These are phyloP conservation scores for Trypanosoma boissoni DNA, from an alignment of 208 protist genomes.

Conservation along the genomic window DNA sequence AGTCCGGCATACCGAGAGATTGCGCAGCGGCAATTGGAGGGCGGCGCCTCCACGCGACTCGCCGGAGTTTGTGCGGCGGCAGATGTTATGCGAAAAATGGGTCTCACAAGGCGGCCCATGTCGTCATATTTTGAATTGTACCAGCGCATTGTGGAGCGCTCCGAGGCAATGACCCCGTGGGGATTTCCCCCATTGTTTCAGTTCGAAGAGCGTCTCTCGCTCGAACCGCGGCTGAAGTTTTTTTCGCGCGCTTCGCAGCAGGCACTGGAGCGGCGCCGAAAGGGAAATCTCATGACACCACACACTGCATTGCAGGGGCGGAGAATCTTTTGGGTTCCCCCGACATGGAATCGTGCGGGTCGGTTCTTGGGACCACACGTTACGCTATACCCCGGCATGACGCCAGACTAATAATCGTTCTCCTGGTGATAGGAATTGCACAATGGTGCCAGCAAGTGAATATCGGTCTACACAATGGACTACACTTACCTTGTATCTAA, in stretches of 20 bases:
- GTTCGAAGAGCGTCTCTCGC: constrained; percentile 85
- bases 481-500: no score
- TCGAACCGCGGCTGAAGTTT: constrained; percentile 85
- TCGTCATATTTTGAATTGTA: constrained; percentile 90
- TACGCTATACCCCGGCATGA: constrained; percentile 84
- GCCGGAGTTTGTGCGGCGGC: constrained; percentile 83
- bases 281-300: constrained; percentile 68
- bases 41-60: constrained; percentile 75
- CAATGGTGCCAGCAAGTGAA: no score
- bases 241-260: constrained; percentile 81
- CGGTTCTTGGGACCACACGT: constrained; percentile 80
- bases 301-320: constrained; percentile 68
- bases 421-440: no score
- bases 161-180: constrained; percentile 90
- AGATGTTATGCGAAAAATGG: constrained; percentile 86
- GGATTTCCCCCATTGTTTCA: constrained; percentile 90
- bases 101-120: constrained; percentile 85
- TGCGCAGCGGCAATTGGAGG: constrained; percentile 77
- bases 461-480: no score
- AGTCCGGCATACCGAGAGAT: constrained; percentile 86
- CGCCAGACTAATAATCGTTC: constrained; percentile 58
- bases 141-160: constrained; percentile 89
- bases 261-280: constrained; percentile 67
- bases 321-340: constrained; percentile 89
- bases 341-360: constrained; percentile 81